These are phyloP conservation scores for Fusarium irregulare DNA, from an alignment of 2,329 filamentous ascomycete genomes.

Conservation along the genomic window DNA sequence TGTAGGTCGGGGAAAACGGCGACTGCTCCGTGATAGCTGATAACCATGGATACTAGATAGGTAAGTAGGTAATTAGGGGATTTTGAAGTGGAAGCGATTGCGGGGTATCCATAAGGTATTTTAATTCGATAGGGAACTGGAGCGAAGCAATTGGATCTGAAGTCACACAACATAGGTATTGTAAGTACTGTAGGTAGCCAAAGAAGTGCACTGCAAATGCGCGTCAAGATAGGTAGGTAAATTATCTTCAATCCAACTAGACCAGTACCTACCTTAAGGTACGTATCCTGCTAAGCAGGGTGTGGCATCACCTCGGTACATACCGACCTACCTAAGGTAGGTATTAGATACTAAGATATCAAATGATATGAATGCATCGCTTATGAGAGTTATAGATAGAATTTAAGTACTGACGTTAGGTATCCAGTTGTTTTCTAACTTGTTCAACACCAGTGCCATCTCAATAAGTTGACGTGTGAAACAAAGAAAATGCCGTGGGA, in stretches of 20 bases:
- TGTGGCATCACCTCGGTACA: too few relatives aligned
- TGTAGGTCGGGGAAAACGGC: slow-evolving; percentile 33
- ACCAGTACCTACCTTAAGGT: too few relatives aligned
- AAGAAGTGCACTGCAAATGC: not conserved
- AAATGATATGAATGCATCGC: not conserved
- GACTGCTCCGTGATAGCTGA: slow-evolving; percentile 26
- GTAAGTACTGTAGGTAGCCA: not conserved
- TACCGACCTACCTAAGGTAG: not conserved
- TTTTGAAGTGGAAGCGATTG: slow-evolving; percentile 24
- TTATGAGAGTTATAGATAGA: not conserved
- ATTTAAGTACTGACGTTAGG: not conserved
- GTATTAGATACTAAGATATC: not conserved
- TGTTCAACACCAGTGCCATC: not conserved
- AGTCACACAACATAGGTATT: slow-evolving; percentile 1
- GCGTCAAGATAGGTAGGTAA: not conserved
- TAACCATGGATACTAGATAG: slow-evolving; percentile 19
- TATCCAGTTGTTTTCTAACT: not conserved
- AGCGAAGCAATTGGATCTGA: slow-evolving; percentile 5
- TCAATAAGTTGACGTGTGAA: not conserved
- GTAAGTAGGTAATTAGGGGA: slow-evolving; percentile 5
- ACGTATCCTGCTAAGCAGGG: too few relatives aligned
- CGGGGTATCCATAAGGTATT: slow-evolving; percentile 28
- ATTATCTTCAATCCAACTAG: not conserved
- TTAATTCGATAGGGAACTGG: slow-evolving; percentile 13
- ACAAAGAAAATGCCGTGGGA: not conserved